Base-by-base conservation (phyloP, 2,329 filamentous ascomycete species). In the Cladobotryum protrusum region DNA sequence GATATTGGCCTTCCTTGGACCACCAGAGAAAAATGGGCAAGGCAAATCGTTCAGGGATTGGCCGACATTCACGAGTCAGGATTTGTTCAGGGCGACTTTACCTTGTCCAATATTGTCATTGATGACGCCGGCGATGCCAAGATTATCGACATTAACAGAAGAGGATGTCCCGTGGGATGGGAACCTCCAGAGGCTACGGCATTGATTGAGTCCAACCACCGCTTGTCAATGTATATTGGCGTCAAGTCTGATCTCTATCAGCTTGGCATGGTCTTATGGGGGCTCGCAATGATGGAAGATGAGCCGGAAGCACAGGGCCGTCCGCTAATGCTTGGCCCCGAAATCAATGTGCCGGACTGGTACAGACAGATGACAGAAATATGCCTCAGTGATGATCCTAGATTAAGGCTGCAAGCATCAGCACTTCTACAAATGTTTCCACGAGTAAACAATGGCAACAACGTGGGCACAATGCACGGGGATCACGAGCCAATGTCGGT, bases 161-260 rank as follows among this genome's bases (percentile, higher is more conserved):
- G 93, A 59, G 93, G 93, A n/a, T 99, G 93, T 61, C 93, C 93
- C 0, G 88, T 97, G 4, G 92, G 92, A 19, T 99, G 93, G 93
- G 93, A 99, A 59, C 91, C 93, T 3, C 93, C 93, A 4, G 93
- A 99, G 69, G 86, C 95, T 49, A 86, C 85, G 14, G 79, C 81
- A 5, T 81, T 97, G 49, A 89, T 97, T 53, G 85, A 92, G 56
- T 91, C 85, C 66, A 88, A 87, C 51, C 91, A 96, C 67, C 81
- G 89, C 29, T 91, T 99, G 47, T 87, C 88, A 42, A 96, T 97
- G 85, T 96, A 95, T 63, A 97, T 99, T 63, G 92, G 93, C 12
- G 90, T 96, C 64, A 99, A 99, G 69, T 96, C 92, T 1, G 93
- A 99, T 68, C 75, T 99, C 1, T 99, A 87, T 62, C 93, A 99